Base-by-base conservation (phyloP, 1,284 basidiomycete genomes). In the Microbotryum intermedium region DNA sequence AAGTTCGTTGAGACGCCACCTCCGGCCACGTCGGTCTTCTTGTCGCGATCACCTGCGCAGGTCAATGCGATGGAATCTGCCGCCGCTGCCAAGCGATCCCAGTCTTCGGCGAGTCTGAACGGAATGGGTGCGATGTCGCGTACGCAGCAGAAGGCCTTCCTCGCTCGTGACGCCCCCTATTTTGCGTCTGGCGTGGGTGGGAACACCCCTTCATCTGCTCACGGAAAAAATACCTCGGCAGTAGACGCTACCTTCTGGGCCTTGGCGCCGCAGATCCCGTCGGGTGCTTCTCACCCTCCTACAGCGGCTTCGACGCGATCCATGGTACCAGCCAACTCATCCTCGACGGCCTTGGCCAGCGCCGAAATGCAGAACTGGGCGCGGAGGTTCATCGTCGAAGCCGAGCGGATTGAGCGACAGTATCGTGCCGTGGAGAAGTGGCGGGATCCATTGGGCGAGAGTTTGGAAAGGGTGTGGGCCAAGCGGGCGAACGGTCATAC, bases 361-460 rank as follows among this genome's bases (percentile, higher is more conserved):
- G 34, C 61, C 48, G 63, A 65, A 18, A 68, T 70, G 54, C 69
- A 68, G 51, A 55, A 63, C 23, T 71, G 70, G 70, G 65, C 66
- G 23, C 50, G 64, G 20, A 65, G 66, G 13, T 42, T 71, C 26
- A 59, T 69, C 28, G 60, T 62, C 25, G 70, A 71, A 51, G 70
- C 69, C 1, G 70, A 71, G 56, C 58, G 70, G 21, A 67, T 71
- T 51, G 70, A 71, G 55, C 42, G 64, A 20, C 66, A 69, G 48
- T 66, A 69, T 51, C 54, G 66, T 29, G 63, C 62, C 3, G 61
- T 64, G 10, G 57, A 60, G 45, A 62, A 67, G 56, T 71, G 64
- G 60, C 47, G 69, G 21, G 69, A 71, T 54, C 66, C 69, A 21
- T 30, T 71, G 23, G 64, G 65, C 13, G 67, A 67, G 50, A 68